Evolutionary conservation across 345 rosid species (phyloP).

Genomic region (Mallotus nudiflorus): DNA sequence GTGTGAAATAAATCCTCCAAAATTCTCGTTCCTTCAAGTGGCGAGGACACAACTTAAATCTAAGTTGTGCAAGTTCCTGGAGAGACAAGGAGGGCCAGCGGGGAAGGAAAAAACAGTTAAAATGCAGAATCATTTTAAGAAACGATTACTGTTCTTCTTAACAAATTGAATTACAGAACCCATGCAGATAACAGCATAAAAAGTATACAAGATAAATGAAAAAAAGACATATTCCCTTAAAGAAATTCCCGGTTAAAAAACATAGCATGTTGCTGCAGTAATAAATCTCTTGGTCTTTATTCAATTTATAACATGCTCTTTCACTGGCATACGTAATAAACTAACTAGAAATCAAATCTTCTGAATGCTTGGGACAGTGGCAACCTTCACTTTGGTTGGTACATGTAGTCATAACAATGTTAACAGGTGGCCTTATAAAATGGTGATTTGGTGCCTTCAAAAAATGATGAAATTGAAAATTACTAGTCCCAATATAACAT

Average conservation of each 20-base stretch:
- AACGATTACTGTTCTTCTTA: neutral
- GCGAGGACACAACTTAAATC: constrained; percentile 78
- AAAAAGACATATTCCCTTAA: neutral
- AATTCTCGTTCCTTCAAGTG: constrained; percentile 73
- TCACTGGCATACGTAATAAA: neutral
- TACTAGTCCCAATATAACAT: no score
- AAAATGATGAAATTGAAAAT: no score
- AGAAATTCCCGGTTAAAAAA: neutral
- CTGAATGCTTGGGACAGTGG: neutral
- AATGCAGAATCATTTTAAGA: constrained; percentile 2
- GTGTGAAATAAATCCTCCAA: constrained; percentile 80
- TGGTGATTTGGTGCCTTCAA: no score
- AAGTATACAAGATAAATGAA: neutral
- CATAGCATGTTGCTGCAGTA: neutral
- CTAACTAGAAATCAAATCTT: neutral
- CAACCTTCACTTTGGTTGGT: neutral
- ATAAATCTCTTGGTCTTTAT: neutral
- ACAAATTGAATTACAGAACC: constrained; percentile 9
- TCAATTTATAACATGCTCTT: neutral
- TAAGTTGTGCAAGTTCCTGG: constrained; percentile 80
- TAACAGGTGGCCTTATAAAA: neutral
- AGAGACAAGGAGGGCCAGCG: neutral
- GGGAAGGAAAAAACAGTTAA: neutral
- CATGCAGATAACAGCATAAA: neutral
- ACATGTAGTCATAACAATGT: neutral